These are phyloP conservation scores for Thielaviopsis euricoi DNA, from an alignment of 2,329 filamentous ascomycete genomes.

Conservation along the genomic window DNA sequence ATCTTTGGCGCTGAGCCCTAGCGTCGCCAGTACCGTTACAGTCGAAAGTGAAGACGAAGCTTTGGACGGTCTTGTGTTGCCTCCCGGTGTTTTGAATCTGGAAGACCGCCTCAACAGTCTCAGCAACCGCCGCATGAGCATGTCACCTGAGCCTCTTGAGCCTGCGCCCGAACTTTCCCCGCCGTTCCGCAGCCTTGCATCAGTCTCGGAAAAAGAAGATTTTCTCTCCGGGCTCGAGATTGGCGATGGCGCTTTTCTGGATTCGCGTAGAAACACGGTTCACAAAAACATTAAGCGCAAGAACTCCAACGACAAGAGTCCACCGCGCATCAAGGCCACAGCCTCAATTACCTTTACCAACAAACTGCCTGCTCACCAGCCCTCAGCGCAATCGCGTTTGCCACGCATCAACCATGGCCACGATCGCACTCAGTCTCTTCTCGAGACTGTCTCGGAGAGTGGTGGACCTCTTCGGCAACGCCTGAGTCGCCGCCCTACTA, in stretches of 20 bases:
- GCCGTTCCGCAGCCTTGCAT: slow-evolving; percentile 13
- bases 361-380: slow-evolving; percentile 35
- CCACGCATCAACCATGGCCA: slow-evolving; percentile 50
- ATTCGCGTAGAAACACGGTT: slow-evolving; percentile 62
- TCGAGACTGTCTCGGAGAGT: slow-evolving; percentile 89
- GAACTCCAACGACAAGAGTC: slow-evolving; percentile 49
- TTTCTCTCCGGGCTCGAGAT: slow-evolving; percentile 78
- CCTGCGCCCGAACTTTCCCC: neutral
- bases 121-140: slow-evolving; percentile 49
- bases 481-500: slow-evolving; percentile 44
- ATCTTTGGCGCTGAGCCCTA: slow-evolving; percentile 82
- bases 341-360: slow-evolving; percentile 86
- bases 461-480: slow-evolving; percentile 50
- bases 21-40: slow-evolving; percentile 78
- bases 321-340: slow-evolving; percentile 54
- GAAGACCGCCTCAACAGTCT: slow-evolving; percentile 44
- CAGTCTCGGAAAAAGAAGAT: slow-evolving; percentile 47
- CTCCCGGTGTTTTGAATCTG: slow-evolving; percentile 69
- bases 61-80: slow-evolving; percentile 75
- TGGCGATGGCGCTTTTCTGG: slow-evolving; percentile 66
- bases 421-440: slow-evolving; percentile 54
- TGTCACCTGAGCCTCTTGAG: slow-evolving; percentile 31
- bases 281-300: slow-evolving; percentile 90
- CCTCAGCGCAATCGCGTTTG: slow-evolving; percentile 43
- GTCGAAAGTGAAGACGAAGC: slow-evolving; percentile 88